phyloP scores from a whole-genome alignment of 1,139 yeast species.

The Yamadazyma membranifaciens region DNA sequence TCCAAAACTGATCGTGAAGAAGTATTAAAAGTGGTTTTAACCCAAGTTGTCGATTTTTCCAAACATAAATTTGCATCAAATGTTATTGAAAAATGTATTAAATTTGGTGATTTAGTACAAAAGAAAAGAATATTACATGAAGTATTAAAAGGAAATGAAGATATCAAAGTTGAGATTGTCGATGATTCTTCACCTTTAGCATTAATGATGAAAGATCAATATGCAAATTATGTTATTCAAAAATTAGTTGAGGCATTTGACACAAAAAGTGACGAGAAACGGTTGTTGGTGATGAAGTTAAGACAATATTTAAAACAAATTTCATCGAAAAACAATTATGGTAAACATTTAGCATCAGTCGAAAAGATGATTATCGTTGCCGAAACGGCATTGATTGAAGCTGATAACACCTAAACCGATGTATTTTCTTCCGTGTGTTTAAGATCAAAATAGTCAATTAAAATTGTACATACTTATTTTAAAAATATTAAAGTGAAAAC shows the following conservation, averaged over 20 bases:
- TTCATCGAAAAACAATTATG: constrained; percentile 55
- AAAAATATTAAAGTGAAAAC: neutral
- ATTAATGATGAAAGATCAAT: constrained; percentile 95
- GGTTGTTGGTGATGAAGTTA: constrained; percentile 57
- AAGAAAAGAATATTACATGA: constrained; percentile 60
- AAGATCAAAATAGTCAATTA: neutral
- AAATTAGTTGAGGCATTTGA: constrained; percentile 78
- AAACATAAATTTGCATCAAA: constrained; percentile 97
- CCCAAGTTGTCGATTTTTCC: constrained; percentile 75
- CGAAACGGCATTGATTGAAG: constrained; percentile 47
- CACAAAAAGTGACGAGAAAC: constrained; percentile 67
- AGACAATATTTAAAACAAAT: constrained; percentile 61
- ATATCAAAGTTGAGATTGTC: constrained; percentile 38
- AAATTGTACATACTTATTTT: neutral
- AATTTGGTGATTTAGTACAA: constrained; percentile 65
- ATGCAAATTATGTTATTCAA: constrained; percentile 95
- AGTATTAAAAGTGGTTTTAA: constrained; percentile 41
- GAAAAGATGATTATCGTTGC: constrained; percentile 69
- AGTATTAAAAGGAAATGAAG: constrained; percentile 54
- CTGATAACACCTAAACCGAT: constrained; percentile 20
- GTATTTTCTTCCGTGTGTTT: neutral
- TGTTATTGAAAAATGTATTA: constrained; percentile 92
- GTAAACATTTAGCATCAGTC: constrained; percentile 85
- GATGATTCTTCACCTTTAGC: constrained; percentile 66
- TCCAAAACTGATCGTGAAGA: constrained; percentile 44